Base-by-base conservation (phyloP, 352 stramenopile genomes). In the Pythium aquatile region DNA sequence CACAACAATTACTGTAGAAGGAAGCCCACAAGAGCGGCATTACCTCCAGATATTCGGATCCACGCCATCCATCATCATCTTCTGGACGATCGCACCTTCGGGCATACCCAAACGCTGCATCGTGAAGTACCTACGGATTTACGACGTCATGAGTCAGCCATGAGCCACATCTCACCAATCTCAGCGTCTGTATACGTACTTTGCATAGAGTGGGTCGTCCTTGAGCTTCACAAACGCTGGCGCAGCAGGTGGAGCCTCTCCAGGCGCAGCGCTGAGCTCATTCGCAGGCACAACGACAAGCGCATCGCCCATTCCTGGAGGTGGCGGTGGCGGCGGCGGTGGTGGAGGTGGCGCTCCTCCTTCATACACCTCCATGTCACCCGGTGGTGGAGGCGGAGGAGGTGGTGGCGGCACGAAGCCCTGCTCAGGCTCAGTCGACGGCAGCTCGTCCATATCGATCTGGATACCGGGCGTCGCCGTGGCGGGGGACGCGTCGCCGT, bases 11-110 rank as follows among this genome's bases (percentile, higher is more conserved):
- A 7, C 17, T 46, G 37, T 24, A 24, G 20, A 44, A 24, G 16
- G 14, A 2, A 53, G 9, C 14, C 47, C 44, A 26, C 6, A 4
- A 5, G 7, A n/a, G 26, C 44, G n/a, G 9, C 14, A 64, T 54
- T 58, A 87, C 79, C 52, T 75, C 16, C 89, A 64, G 60, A 94
- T 78, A 35, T 58, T 74, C 3, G 83, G 47, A 57, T 92, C 77
- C 62, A 94, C 75, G 40, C 81, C 86, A 48, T 93, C 86, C 71
- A 94, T 88, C 65, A 85, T 46, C 47, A 94, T 78, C 55, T 94
- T 94, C 26, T 94, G 83, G 47, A 81, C 69, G 44, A 94, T 92
- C 20, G 88, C 81, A 11, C 76, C 78, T 7, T 89, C 79, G 7
- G 86, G 83, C 56, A 93, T 88, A 1, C 84, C 82, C 47, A 94